phyloP scores from a whole-genome alignment of 1,284 basidiomycete genomes.

The Fereydounia khargensis region DNA sequence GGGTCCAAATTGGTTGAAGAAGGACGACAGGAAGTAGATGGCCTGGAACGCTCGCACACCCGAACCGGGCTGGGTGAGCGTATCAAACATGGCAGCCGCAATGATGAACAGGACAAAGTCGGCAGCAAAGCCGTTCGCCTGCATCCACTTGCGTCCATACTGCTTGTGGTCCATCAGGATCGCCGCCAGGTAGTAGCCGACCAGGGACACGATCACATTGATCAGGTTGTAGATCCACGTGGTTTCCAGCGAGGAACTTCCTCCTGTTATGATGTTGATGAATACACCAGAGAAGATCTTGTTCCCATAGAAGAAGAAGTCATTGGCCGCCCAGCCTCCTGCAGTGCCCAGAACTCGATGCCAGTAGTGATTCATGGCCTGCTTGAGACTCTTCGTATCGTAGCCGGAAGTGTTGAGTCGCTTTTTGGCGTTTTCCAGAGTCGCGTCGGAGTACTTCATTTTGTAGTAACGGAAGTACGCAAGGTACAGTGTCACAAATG shows the following conservation, averaged over 20 bases:
- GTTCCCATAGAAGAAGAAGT: constrained; percentile 62
- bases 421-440: constrained; percentile 60
- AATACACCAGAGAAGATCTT: constrained; percentile 57
- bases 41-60: constrained; percentile 60
- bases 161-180: constrained; percentile 64
- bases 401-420: constrained; percentile 61
- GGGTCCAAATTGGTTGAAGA: constrained; percentile 64
- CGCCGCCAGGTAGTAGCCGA: constrained; percentile 64
- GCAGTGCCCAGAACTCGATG: constrained; percentile 62
- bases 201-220: constrained; percentile 60
- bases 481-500: constrained; percentile 62
- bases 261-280: constrained; percentile 59
- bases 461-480: constrained; percentile 63
- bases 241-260: constrained; percentile 57
- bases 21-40: constrained; percentile 62
- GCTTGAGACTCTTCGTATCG: constrained; percentile 61
- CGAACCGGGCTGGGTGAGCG: constrained; percentile 48
- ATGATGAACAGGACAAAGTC: constrained; percentile 61
- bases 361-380: constrained; percentile 62
- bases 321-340: constrained; percentile 62
- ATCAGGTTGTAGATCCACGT: constrained; percentile 63
- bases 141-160: constrained; percentile 60
- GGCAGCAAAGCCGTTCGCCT: constrained; percentile 61
- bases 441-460: constrained; percentile 57
- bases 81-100: constrained; percentile 58